Evolutionary conservation across 768 basidiomycete genomes (phyloP).

Genomic region (Hortiboletus campestris): DNA sequence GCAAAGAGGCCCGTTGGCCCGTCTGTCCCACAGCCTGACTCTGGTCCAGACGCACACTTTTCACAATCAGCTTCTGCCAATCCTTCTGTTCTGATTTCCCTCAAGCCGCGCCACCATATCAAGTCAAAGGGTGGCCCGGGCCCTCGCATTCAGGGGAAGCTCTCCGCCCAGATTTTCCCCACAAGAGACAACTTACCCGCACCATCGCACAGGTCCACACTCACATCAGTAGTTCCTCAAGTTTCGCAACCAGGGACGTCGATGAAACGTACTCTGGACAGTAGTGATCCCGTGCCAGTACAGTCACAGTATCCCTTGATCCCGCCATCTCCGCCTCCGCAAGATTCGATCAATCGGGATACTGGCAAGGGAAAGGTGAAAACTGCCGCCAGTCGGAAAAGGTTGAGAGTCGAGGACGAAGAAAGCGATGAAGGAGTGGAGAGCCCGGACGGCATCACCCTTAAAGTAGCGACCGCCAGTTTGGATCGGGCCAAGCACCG

Average conservation of each 20-base stretch:
- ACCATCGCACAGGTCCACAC: background rate
- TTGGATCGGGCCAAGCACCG: constrained; percentile 13
- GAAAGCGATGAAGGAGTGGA: constrained; percentile 28
- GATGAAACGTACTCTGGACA: constrained; percentile 45
- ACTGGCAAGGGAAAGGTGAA: constrained; percentile 42
- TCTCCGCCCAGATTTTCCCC: constrained; percentile 10
- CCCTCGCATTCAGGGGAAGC: constrained; percentile 2
- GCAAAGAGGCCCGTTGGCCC: constrained; percentile 14
- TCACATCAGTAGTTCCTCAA: background rate
- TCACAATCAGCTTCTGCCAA: background rate
- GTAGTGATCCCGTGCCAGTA: constrained; percentile 20
- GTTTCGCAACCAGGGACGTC: constrained; percentile 28
- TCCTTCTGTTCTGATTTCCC: background rate
- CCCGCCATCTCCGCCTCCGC: constrained; percentile 69
- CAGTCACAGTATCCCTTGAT: constrained; percentile 40
- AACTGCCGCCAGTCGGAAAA: constrained; percentile 44
- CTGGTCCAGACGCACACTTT: background rate
- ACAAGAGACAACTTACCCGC: constrained; percentile 1
- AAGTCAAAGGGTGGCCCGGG: constrained; percentile 3
- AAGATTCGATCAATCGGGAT: constrained; percentile 29
- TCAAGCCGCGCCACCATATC: background rate
- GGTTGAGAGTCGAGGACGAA: constrained; percentile 40
- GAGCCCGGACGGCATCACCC: constrained; percentile 14
- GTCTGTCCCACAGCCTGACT: background rate
- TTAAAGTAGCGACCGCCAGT: constrained; percentile 22